These are phyloP conservation scores for Penicillium lividum DNA, from an alignment of 495 filamentous ascomycete species.

Conservation along the genomic window DNA sequence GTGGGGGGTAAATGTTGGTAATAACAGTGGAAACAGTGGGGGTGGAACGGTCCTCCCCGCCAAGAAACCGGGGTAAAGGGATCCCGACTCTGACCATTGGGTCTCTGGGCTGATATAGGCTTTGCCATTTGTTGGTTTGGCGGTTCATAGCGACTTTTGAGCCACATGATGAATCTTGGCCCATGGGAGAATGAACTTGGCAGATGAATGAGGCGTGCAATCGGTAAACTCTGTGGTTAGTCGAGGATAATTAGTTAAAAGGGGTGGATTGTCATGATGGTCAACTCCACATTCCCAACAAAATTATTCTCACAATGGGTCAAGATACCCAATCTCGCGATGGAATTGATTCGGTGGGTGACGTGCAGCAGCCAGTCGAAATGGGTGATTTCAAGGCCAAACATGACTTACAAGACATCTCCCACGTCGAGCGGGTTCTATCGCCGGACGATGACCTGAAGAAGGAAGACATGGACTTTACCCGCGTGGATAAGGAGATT, in stretches of 20 bases:
- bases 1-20: conserved; percentile 8
- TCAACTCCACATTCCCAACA: not conserved
- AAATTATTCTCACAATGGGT: conserved; percentile 10
- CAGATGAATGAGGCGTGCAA: not conserved
- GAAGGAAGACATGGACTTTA: conserved; percentile 53
- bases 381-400: conserved; percentile 12
- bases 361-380: conserved; percentile 4
- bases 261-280: not conserved
- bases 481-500: conserved; percentile 63
- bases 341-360: conserved; percentile 11
- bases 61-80: conserved; percentile 15
- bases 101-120: conserved; percentile 7
- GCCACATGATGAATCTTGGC: conserved; percentile 1
- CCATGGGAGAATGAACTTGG: not conserved
- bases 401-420: conserved; percentile 38
- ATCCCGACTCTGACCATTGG: conserved; percentile 6
- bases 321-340: conserved; percentile 3
- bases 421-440: conserved; percentile 50
- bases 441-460: conserved; percentile 38
- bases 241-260: not conserved
- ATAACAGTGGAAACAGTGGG: not conserved
- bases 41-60: conserved; percentile 12
- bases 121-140: not conserved
- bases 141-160: not conserved
- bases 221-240: not conserved